Evolutionary conservation across 164 flowering plant genomes (phyloP).

Genomic region (Tetrastigma voinierianum): DNA sequence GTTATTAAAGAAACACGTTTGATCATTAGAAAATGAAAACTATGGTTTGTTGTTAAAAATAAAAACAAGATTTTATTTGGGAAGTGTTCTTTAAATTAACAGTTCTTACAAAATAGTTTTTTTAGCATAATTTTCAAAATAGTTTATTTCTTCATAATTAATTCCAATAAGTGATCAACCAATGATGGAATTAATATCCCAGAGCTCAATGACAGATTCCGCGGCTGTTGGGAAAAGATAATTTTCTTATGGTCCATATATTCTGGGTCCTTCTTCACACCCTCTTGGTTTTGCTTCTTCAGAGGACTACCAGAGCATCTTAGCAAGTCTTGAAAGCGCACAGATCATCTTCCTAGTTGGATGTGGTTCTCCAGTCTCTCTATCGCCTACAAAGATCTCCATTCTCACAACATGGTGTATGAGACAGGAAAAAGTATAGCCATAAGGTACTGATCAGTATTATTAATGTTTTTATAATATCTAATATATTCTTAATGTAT

Average conservation of each 20-base stretch:
- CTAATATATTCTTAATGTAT: too few species aligned
- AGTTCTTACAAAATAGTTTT: too few species aligned
- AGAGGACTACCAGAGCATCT: constrained; percentile 74
- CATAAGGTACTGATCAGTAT: constrained; percentile 53
- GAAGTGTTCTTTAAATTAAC: too few species aligned
- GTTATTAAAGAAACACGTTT: too few species aligned
- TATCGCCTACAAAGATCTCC: constrained; percentile 67
- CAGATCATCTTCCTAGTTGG: constrained; percentile 82
- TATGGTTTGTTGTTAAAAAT: too few species aligned
- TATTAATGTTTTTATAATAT: neutral
- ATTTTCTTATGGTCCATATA: constrained; percentile 84
- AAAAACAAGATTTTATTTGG: too few species aligned
- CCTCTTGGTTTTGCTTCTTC: constrained; percentile 93
- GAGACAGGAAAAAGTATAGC: constrained; percentile 63
- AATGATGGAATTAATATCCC: too few species aligned
- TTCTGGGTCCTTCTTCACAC: constrained; percentile 94
- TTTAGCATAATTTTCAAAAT: too few species aligned
- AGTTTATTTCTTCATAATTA: too few species aligned
- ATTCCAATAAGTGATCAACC: too few species aligned
- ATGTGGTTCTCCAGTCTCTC: constrained; percentile 72
- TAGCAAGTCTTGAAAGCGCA: constrained; percentile 65
- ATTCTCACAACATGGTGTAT: constrained; percentile 67
- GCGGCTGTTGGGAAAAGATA: constrained; percentile 53
- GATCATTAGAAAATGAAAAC: too few species aligned
- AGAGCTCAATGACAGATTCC: too few species aligned